Evolutionary conservation across 106 monocot species (phyloP).

Genomic region (Phalaenopsis aphrodite): DNA sequence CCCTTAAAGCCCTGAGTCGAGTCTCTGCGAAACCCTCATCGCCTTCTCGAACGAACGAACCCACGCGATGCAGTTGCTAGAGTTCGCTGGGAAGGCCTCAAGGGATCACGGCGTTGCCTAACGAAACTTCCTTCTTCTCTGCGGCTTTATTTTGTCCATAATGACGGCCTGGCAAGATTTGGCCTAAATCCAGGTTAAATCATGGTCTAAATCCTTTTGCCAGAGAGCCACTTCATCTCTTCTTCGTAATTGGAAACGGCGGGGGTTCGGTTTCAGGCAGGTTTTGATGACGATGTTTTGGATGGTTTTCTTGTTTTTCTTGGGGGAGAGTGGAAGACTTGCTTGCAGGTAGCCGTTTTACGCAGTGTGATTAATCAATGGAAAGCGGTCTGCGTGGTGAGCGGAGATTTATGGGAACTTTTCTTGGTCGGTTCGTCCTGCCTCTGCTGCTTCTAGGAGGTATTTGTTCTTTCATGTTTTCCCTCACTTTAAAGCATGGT

Average conservation of each 20-base stretch:
- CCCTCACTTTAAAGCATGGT: too few species aligned
- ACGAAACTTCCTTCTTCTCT: too few species aligned
- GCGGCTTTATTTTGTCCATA: too few species aligned
- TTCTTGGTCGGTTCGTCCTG: conserved; percentile 34
- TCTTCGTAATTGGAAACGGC: background rate
- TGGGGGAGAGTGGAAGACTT: background rate
- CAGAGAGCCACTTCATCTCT: background rate
- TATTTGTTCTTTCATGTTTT: background rate
- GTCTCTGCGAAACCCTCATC: too few species aligned
- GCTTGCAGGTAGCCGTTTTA: background rate
- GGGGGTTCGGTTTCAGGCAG: background rate
- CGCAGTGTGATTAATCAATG: background rate
- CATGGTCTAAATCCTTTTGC: too few species aligned
- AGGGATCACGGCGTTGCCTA: too few species aligned
- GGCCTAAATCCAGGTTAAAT: too few species aligned
- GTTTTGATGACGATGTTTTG: background rate
- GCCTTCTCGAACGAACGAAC: too few species aligned
- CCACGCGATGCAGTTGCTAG: too few species aligned
- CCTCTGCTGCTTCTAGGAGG: conserved; percentile 42
- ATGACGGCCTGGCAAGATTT: too few species aligned
- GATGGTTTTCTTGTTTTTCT: background rate
- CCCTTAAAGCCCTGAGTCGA: too few species aligned
- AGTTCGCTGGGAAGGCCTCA: too few species aligned
- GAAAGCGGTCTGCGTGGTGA: background rate
- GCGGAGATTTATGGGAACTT: conserved; percentile 18